phyloP scores from a whole-genome alignment of 352 stramenopile genomes.

The Achlya hypogyna region DNA sequence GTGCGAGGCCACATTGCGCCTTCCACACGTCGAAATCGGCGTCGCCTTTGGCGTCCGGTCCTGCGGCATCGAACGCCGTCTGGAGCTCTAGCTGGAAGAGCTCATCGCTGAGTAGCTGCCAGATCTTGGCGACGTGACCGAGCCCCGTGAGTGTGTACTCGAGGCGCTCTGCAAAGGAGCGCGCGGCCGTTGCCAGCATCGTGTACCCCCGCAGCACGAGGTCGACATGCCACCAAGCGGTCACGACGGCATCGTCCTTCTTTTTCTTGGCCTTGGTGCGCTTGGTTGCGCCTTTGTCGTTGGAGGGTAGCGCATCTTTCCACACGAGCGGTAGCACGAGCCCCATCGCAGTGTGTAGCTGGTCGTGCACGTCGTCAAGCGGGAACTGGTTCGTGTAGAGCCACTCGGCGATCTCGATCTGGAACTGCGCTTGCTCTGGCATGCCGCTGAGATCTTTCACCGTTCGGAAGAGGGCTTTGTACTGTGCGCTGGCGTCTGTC shows the following conservation, averaged over 20 bases:
- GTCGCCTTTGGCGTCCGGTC: neutral
- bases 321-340: slow-evolving; percentile 24
- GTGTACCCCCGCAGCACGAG: neutral
- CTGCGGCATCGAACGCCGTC: slow-evolving; percentile 24
- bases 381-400: slow-evolving; percentile 61
- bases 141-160: slow-evolving; percentile 29
- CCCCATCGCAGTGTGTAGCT: slow-evolving; percentile 46
- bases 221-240: slow-evolving; percentile 17
- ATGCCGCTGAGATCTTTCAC: slow-evolving; percentile 48
- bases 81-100: slow-evolving; percentile 37
- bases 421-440: slow-evolving; percentile 30
- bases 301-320: neutral
- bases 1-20: slow-evolving; percentile 18
- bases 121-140: slow-evolving; percentile 36
- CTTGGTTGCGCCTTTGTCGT: slow-evolving; percentile 9
- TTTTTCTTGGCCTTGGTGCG: neutral
- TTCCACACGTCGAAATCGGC: slow-evolving; percentile 56
- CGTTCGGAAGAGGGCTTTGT: slow-evolving; percentile 45
- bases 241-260: neutral
- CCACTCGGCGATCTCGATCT: slow-evolving; percentile 46
- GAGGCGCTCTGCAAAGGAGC: slow-evolving; percentile 26
- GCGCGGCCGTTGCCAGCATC: slow-evolving; percentile 11
- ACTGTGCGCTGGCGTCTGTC: slow-evolving; percentile 43
- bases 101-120: slow-evolving; percentile 39
- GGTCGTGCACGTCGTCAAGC: slow-evolving; percentile 36